Evolutionary conservation across 208 protist genomes (phyloP).

Genomic region (Leishmania major): DNA sequence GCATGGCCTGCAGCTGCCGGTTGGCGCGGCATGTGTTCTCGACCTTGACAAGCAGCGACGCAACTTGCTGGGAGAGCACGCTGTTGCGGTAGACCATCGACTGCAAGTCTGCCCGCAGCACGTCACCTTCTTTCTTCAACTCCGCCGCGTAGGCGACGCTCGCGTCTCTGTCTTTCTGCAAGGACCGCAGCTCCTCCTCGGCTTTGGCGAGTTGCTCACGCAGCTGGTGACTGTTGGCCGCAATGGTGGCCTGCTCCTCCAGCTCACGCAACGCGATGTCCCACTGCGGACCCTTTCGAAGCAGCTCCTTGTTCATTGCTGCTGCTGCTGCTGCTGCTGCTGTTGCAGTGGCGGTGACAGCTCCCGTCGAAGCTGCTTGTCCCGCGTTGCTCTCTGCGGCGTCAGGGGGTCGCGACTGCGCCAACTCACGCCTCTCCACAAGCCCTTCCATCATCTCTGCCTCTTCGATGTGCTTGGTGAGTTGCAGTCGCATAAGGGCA

Average conservation of each 20-base stretch:
- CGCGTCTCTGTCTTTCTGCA: constrained; percentile 12
- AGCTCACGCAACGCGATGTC: constrained; percentile 29
- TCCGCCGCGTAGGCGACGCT: constrained; percentile 32
- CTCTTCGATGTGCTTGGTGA: constrained; percentile 34
- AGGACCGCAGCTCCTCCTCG: constrained; percentile 11
- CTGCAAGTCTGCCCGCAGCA: constrained; percentile 56
- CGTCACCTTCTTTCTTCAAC: constrained; percentile 46
- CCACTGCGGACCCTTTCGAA: constrained; percentile 28
- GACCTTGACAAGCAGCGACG: constrained; percentile 62
- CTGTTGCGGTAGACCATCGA: constrained; percentile 67
- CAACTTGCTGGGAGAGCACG: constrained; percentile 75
- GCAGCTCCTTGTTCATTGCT: not conserved
- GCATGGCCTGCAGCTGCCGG: constrained; percentile 17
- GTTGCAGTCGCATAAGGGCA: constrained; percentile 34
- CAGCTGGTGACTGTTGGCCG: constrained; percentile 23
- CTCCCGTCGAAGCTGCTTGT: not conserved
- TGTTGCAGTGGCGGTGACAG: not conserved
- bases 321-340: not conserved
- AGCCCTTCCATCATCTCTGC: constrained; percentile 21
- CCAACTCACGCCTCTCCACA: constrained; percentile 6
- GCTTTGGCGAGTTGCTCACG: constrained; percentile 30
- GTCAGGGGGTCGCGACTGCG: constrained; percentile 5
- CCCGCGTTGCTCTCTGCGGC: not conserved
- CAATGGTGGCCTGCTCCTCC: constrained; percentile 31
- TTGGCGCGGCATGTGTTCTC: constrained; percentile 23